Conservation (phyloP, 2,329 filamentous ascomycete species). For the Penicillium palitans region DNA sequence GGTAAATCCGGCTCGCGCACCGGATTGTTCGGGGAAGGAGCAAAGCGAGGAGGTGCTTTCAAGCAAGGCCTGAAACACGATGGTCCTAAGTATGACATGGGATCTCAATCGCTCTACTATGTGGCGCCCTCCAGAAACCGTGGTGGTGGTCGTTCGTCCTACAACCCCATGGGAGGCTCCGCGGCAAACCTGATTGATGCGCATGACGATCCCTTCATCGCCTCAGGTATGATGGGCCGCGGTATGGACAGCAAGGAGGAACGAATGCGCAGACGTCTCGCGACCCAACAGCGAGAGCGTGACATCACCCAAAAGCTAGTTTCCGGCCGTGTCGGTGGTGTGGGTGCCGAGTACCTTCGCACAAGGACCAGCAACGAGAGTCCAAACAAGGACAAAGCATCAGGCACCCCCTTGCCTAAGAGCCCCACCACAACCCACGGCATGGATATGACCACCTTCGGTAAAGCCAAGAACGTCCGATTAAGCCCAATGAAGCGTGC, state of each 20-base stretch:
- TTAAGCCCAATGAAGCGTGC: slow-evolving; percentile 44
- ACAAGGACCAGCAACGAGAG: slow-evolving; percentile 31
- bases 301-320: slow-evolving; percentile 47
- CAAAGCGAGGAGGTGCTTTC: neutral
- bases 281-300: slow-evolving; percentile 46
- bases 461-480: slow-evolving; percentile 42
- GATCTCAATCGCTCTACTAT: slow-evolving; percentile 48
- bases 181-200: slow-evolving; percentile 46
- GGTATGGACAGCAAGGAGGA: slow-evolving; percentile 45
- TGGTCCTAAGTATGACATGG: slow-evolving; percentile 42
- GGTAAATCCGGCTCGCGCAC: slow-evolving; percentile 45
- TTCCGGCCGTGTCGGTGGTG: slow-evolving; percentile 33
- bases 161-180: slow-evolving; percentile 33
- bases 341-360: slow-evolving; percentile 50
- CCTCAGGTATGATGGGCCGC: slow-evolving; percentile 41
- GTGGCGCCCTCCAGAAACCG: slow-evolving; percentile 38
- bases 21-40: slow-evolving; percentile 37
- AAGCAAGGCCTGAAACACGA: slow-evolving; percentile 36
- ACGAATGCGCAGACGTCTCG: slow-evolving; percentile 44
- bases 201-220: slow-evolving; percentile 46
- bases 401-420: slow-evolving; percentile 14
- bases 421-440: slow-evolving; percentile 12
- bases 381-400: slow-evolving; percentile 13
- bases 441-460: slow-evolving; percentile 30
- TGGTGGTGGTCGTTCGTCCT: slow-evolving; percentile 20